Evolutionary conservation across 2,329 filamentous ascomycete genomes (phyloP), one percentile per base, ranked within the genome.

Genomic region (Xylariaceae sp.): DNA sequence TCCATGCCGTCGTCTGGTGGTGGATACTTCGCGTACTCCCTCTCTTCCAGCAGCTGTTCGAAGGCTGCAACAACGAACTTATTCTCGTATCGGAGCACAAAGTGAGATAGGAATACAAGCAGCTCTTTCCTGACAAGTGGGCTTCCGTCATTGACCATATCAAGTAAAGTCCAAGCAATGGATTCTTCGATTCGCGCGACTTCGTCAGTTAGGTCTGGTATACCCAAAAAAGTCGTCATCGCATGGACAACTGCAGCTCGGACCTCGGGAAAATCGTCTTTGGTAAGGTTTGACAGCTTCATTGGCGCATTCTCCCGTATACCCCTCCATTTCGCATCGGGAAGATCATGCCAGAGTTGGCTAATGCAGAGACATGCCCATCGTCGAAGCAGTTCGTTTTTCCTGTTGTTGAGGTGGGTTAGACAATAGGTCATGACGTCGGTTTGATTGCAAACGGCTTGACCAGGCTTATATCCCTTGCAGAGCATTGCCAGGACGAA

Each of bases 401-500:
- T 87, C 53, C 87, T 83, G 67, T 96, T 94, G 56, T 84, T 81
- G 39, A 97, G 77, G 71, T 97, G 92, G 5, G 81, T 78, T 39
- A 97, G 74, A 67, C 92, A 97, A 63, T 87, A 92, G 36, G 87
- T 85, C 76, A 97, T 92, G 58, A 97, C 86, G 61, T 96, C 92
- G 0, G 87, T 88, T 61, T 89, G 89, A 62, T 96, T 86, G 68
- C 92, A 96, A 10, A 96, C 92, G 47, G 87, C 87, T 70, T 96
- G 92, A 2, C 92, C 94, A 58, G 94, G 89, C 60, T 87, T 88
- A 71, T 96, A 96, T 59, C 88, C 88, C 68, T 94, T 95, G 81
- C 94, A 99, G 59, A 99, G 90, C 81, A 96, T 95, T 22, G 92
- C 88, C 40, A 97, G 83, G 57, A 99, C 96, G 68, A 99, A 99